These are phyloP conservation scores for Pascua sp. DNA, from an alignment of 1,284 basidiomycete species.

Conservation along the genomic window DNA sequence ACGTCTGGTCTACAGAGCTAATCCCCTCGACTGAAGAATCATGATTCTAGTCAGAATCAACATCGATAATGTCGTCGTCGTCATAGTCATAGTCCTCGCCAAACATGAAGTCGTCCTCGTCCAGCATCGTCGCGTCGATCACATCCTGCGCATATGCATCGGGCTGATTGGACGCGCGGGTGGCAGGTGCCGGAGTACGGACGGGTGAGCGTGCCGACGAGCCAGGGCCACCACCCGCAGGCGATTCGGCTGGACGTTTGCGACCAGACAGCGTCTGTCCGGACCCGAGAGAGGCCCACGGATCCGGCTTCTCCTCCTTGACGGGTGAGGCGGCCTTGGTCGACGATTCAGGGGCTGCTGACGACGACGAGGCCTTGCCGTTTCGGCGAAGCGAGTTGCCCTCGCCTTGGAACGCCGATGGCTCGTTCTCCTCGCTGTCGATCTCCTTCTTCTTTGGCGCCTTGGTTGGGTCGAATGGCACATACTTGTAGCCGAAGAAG, in stretches of 20 bases:
- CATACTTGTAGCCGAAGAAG: constrained; percentile 85
- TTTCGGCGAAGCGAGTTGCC: constrained; percentile 37
- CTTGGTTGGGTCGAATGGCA: constrained; percentile 60
- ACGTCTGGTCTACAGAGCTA: too few species aligned
- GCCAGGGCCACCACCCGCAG: background rate
- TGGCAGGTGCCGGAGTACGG: background rate
- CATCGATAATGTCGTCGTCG: constrained; percentile 36
- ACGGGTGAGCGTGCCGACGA: too few species aligned
- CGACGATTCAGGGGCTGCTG: background rate
- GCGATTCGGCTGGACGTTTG: constrained; percentile 7
- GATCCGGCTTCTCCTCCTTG: constrained; percentile 34
- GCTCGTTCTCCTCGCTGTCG: constrained; percentile 14
- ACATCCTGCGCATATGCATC: constrained; percentile 26
- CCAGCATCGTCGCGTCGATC: constrained; percentile 44
- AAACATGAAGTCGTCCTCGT: constrained; percentile 43
- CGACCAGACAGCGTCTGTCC: constrained; percentile 36
- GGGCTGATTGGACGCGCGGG: constrained; percentile 1
- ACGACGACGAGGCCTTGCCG: constrained; percentile 4
- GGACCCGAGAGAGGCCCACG: constrained; percentile 45
- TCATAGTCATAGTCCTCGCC: constrained; percentile 31
- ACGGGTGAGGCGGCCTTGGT: background rate
- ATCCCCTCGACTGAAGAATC: background rate
- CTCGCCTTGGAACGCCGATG: constrained; percentile 37
- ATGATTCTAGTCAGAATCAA: constrained; percentile 41
- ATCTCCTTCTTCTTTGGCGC: constrained; percentile 37